These are phyloP conservation scores for Termitomyces sp. DNA, from an alignment of 768 basidiomycete genomes.

Conservation along the genomic window DNA sequence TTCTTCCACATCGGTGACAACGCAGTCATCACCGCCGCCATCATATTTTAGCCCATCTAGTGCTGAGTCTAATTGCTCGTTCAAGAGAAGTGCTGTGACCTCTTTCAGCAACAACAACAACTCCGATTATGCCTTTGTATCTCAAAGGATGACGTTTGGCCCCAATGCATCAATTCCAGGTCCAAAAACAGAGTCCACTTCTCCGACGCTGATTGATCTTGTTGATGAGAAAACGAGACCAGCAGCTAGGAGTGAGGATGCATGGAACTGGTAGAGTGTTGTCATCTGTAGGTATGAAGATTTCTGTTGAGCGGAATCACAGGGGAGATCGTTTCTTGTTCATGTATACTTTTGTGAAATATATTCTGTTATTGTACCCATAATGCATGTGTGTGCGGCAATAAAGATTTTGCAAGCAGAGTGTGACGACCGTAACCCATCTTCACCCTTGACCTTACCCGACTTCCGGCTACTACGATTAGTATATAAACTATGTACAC, in stretches of 20 bases:
- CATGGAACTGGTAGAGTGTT: conserved; percentile 52
- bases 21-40: conserved; percentile 11
- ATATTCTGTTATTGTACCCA: too few species aligned
- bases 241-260: conserved; percentile 37
- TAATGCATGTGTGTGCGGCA: too few species aligned
- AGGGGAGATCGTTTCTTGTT: background rate
- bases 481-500: too few species aligned
- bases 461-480: too few species aligned
- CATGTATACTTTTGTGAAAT: too few species aligned
- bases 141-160: background rate
- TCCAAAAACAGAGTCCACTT: background rate
- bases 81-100: background rate
- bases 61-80: background rate
- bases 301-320: background rate
- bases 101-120: background rate
- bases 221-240: background rate
- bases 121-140: background rate
- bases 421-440: too few species aligned
- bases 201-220: background rate
- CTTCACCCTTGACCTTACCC: too few species aligned
- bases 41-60: conserved; percentile 15
- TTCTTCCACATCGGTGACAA: conserved; percentile 17
- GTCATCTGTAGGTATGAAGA: too few species aligned
- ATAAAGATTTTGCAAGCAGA: too few species aligned
- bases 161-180: background rate